Percentiles rank a stretch among this genome's conserved stretches.
Evolutionary conservation across 192 early-diverging fungal species (phyloP).

Genomic region (Podochytrium sp.): DNA sequence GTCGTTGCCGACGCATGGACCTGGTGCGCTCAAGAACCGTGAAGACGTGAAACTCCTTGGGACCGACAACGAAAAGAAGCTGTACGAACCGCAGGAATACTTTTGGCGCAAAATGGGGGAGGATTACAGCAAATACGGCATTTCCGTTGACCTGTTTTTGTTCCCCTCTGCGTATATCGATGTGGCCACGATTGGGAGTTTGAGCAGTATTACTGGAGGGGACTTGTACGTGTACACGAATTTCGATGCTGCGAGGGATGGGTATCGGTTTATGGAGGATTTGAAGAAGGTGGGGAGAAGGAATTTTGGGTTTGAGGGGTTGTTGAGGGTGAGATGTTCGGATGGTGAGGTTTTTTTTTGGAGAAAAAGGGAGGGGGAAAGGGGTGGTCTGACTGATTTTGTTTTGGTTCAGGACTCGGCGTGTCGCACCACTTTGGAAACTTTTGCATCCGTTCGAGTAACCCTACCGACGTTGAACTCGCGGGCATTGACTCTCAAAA

Average conservation of each 20-base stretch:
- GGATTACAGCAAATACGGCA: constrained; percentile 78
- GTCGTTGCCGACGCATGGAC: constrained; percentile 82
- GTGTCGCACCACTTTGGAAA: constrained; percentile 91
- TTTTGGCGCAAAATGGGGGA: constrained; percentile 86
- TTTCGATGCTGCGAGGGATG: constrained; percentile 79
- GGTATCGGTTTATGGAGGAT: constrained; percentile 72
- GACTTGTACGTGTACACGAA: constrained; percentile 80
- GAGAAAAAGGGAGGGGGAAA: too few species aligned
- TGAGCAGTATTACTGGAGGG: constrained; percentile 83
- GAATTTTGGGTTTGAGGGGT: constrained; percentile 83
- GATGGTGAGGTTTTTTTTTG: constrained; percentile 60
- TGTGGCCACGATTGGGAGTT: constrained; percentile 82
- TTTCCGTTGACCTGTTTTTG: constrained; percentile 88
- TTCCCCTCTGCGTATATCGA: constrained; percentile 91
- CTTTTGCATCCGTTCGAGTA: constrained; percentile 79
- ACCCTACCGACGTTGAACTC: constrained; percentile 89
- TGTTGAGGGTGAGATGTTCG: constrained; percentile 88
- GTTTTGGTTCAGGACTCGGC: constrained; percentile 58
- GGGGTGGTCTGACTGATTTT: too few species aligned
- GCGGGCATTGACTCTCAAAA: constrained; percentile 87
- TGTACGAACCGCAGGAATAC: constrained; percentile 85
- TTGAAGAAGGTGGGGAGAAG: constrained; percentile 71
- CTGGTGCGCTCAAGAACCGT: constrained; percentile 83
- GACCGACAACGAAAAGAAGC: constrained; percentile 86
- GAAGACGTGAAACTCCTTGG: constrained; percentile 90